A percentile compares a stretch with the other conserved stretches of the same genome.
Conservation (phyloP, 2,329 filamentous ascomycete species). For the Paraphaeosphaeria sporulosa region DNA sequence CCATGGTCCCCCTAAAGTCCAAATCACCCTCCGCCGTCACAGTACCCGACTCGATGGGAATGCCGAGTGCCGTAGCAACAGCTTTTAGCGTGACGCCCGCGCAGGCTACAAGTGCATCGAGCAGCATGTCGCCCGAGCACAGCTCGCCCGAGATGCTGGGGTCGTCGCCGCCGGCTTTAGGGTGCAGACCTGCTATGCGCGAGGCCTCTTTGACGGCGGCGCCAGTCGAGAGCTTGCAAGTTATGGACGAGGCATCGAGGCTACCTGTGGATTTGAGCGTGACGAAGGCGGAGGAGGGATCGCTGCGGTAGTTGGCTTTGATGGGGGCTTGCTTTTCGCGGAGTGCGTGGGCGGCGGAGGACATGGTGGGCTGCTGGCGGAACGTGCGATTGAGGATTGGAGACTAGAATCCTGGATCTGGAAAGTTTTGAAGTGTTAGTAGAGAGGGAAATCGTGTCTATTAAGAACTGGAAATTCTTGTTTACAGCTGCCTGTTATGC, state of each 20-base stretch:
- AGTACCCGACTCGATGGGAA: slow-evolving; percentile 53
- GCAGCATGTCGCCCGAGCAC: slow-evolving; percentile 60
- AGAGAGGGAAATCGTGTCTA: not conserved
- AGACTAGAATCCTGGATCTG: not conserved
- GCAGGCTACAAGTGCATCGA: slow-evolving; percentile 60
- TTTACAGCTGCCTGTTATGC: not conserved
- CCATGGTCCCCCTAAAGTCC: slow-evolving; percentile 59
- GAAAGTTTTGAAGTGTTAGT: not conserved
- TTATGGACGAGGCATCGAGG: slow-evolving; percentile 55
- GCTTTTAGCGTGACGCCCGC: slow-evolving; percentile 61
- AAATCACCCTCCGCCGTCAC: slow-evolving; percentile 57
- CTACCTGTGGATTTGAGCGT: slow-evolving; percentile 55
- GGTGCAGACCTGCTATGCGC: slow-evolving; percentile 57
- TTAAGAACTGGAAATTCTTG: not conserved
- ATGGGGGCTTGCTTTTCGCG: slow-evolving; percentile 59
- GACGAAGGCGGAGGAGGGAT: slow-evolving; percentile 55
- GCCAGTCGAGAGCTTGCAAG: slow-evolving; percentile 57
- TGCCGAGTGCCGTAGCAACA: slow-evolving; percentile 56
- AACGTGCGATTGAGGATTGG: not conserved
- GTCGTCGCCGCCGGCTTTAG: slow-evolving; percentile 55
- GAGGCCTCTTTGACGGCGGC: slow-evolving; percentile 51
- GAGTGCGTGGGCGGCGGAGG: slow-evolving; percentile 44
- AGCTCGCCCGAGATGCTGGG: slow-evolving; percentile 56
- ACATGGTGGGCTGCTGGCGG: slow-evolving; percentile 23
- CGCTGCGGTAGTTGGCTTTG: slow-evolving; percentile 54